Evolutionary conservation across 768 basidiomycete species (phyloP), one percentile per base, ranked within the genome.

Genomic region (Tulasnella sp.): DNA sequence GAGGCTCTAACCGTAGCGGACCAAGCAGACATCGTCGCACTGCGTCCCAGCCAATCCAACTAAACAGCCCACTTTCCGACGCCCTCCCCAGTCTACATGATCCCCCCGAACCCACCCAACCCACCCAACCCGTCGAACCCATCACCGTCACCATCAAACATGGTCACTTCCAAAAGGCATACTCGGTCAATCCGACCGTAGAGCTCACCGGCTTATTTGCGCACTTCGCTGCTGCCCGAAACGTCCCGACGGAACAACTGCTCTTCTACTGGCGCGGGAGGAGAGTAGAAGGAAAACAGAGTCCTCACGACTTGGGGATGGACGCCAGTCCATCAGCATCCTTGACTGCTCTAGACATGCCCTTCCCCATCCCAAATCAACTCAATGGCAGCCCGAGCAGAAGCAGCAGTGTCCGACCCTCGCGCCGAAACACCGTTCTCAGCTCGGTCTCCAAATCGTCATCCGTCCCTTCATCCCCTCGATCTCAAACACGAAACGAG

Each of bases 191-290:
- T 67, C 61, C 61, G 61, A 35, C 61, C 61, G 61, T 16, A 67
- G 61, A 67, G 61, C 61, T 67, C 61, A 11, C 61, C 10, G 26
- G 15, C 26, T 67, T 67, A 26, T 67, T 67, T 26, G 32, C 32
- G 61, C 61, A 35, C 23, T 67, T 67, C 61, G 61, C 61, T 29
- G 32, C 16, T 15, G 61, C 61, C 32, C 29, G 61, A 26, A 67
- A 32, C 61, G 61, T 67, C 26, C 29, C 29, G 29, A 16, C 11
- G 5, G 61, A 67, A 1, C 61, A 67, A 67, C 16, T 67, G 9
- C 61, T 67, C 61, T 67, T 67, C 29, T 67, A 67, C 61, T 67
- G 61, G 61, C 61, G 61, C 26, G 61, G 61, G 16, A 29, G 61
- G 61, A 67, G 61, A 29, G 61, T 67, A 35, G 61, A 67, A 67